phyloP scores from a whole-genome alignment of 2,329 filamentous ascomycete genomes.

The Fragosphaeria purpurea region DNA sequence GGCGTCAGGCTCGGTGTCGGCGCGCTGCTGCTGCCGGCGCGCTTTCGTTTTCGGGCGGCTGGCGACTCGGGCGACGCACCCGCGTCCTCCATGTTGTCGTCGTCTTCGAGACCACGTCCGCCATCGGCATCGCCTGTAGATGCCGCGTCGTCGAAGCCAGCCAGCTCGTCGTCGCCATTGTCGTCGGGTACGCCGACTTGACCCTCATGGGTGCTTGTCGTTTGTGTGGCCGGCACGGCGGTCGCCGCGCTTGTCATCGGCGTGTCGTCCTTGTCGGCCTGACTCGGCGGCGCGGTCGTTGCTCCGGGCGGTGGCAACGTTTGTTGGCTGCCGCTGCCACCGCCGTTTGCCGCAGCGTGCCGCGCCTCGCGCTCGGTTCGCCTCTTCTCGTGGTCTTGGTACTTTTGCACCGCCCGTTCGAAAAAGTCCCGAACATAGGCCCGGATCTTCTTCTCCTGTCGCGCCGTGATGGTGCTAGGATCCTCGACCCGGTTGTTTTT shows the following conservation, averaged over 20 bases:
- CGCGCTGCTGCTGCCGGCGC: slow-evolving; percentile 31
- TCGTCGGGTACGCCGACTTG: background rate
- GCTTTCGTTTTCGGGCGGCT: slow-evolving; percentile 55
- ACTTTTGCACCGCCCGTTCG: slow-evolving; percentile 75
- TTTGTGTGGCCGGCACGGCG: background rate
- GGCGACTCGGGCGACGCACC: slow-evolving; percentile 32
- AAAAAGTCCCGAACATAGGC: slow-evolving; percentile 77
- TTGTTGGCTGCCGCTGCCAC: background rate
- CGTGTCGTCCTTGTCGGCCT: background rate
- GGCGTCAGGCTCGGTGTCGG: slow-evolving; percentile 35
- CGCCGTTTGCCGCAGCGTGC: background rate
- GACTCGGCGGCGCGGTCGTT: too few relatives aligned
- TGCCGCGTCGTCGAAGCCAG: slow-evolving; percentile 24
- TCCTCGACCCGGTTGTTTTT: slow-evolving; percentile 80
- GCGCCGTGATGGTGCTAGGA: slow-evolving; percentile 62
- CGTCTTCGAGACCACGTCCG: background rate
- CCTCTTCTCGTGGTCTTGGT: slow-evolving; percentile 54
- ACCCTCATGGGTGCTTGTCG: too few relatives aligned
- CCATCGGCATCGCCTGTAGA: slow-evolving; percentile 35
- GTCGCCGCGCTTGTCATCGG: background rate
- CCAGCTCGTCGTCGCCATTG: slow-evolving; percentile 13
- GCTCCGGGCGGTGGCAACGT: too few relatives aligned
- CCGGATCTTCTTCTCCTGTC: slow-evolving; percentile 74
- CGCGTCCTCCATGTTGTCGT: background rate
- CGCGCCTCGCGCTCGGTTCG: slow-evolving; percentile 35